Percentiles rank a stretch among this genome's conserved stretches.
Conservation (phyloP, 2,329 filamentous ascomycete genomes). For the Hymenoscyphus salicellus region DNA sequence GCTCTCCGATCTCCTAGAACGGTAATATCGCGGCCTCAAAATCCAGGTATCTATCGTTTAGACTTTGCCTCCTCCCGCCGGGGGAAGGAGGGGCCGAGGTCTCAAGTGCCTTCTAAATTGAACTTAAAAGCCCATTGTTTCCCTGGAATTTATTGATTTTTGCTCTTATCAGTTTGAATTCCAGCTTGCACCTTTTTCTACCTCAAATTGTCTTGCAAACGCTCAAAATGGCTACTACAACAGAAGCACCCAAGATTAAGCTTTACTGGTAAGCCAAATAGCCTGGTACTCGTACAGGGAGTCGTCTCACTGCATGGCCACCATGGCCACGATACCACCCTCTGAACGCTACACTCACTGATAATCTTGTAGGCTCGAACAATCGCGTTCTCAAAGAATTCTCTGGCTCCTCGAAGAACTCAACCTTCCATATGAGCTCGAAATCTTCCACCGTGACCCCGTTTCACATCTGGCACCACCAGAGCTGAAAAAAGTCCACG, state of each 20-base stretch:
- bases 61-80: not conserved
- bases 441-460: constrained; percentile 69
- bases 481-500: constrained; percentile 74
- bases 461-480: constrained; percentile 67
- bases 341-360: not conserved
- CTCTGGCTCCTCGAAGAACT: constrained; percentile 70
- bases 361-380: constrained; percentile 29
- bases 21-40: too few relatives aligned
- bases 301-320: not conserved
- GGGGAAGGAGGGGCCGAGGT: not conserved
- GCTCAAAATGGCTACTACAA: constrained; percentile 3
- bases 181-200: not conserved
- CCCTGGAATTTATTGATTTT: not conserved
- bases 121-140: not conserved
- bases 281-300: constrained; percentile 7
- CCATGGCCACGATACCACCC: not conserved
- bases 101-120: not conserved
- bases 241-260: constrained; percentile 46
- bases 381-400: constrained; percentile 56
- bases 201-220: not conserved
- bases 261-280: constrained; percentile 49
- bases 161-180: not conserved
- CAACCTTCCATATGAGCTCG: constrained; percentile 72
- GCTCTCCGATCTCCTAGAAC: not conserved
- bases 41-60: too few relatives aligned